Percentiles rank a stretch among this genome's conserved stretches.
phyloP scores from a whole-genome alignment of 192 early-diverging fungal genomes.

The Glomus cerebriforme region DNA sequence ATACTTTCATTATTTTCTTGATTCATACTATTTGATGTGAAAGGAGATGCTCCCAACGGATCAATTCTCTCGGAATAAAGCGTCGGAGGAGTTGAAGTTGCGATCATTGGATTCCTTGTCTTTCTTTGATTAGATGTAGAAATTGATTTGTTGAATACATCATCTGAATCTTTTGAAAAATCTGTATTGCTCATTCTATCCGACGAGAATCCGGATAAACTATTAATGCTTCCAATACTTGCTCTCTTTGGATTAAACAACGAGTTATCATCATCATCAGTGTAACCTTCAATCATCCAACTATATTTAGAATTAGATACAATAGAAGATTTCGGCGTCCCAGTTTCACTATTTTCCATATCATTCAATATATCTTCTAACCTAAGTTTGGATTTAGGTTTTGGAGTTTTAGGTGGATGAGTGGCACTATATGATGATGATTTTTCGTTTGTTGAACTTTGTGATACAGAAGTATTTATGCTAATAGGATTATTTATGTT shows the following conservation, averaged over 20 bases:
- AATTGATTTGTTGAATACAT: neutral
- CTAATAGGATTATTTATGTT: neutral
- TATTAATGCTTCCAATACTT: constrained; percentile 6
- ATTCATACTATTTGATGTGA: neutral
- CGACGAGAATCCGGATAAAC: neutral
- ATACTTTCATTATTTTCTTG: constrained; percentile 18
- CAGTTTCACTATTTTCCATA: constrained; percentile 3
- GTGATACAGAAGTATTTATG: neutral
- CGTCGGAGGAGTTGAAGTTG: neutral
- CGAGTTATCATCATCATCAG: constrained; percentile 28
- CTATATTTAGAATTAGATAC: constrained; percentile 33
- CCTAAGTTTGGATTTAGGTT: constrained; percentile 5
- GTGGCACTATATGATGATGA: neutral
- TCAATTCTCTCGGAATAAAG: neutral
- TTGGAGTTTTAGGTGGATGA: neutral
- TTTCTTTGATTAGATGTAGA: constrained; percentile 6
- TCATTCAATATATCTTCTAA: constrained; percentile 25
- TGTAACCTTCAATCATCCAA: constrained; percentile 31
- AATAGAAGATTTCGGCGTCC: constrained; percentile 23
- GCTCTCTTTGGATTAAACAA: constrained; percentile 30
- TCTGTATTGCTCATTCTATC: neutral
- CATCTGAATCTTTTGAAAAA: neutral
- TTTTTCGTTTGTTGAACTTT: neutral
- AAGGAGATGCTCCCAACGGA: constrained; percentile 13
- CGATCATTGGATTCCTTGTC: neutral